Evolutionary conservation across 2,329 filamentous ascomycete genomes (phyloP).

Genomic region (Sclerotiophoma versabilis): DNA sequence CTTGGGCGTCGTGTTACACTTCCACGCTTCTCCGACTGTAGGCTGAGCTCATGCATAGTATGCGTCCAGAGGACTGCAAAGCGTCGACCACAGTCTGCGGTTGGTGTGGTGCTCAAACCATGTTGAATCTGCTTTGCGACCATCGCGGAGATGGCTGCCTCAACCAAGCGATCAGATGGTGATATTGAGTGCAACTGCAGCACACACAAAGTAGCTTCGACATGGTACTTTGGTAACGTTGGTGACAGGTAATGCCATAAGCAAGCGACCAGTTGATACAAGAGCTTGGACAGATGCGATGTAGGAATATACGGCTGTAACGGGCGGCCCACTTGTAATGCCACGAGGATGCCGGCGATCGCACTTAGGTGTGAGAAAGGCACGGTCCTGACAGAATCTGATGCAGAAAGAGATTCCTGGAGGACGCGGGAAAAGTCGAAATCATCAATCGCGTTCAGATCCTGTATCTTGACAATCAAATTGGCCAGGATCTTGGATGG

Average conservation of each 20-base stretch:
- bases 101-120: neutral
- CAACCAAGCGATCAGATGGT: constrained; percentile 73
- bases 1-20: constrained; percentile 37
- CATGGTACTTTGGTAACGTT: constrained; percentile 88
- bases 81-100: constrained; percentile 66
- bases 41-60: constrained; percentile 55
- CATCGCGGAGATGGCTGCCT: constrained; percentile 78
- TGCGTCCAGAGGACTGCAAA: constrained; percentile 87
- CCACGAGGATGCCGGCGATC: constrained; percentile 41
- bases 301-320: constrained; percentile 37
- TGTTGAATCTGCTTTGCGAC: constrained; percentile 47
- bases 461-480: constrained; percentile 41
- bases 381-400: constrained; percentile 6
- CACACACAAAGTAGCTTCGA: constrained; percentile 85
- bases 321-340: constrained; percentile 39
- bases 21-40: constrained; percentile 46
- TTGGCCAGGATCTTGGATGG: constrained; percentile 44
- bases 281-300: constrained; percentile 66
- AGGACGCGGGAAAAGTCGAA: constrained; percentile 35
- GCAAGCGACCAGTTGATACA: constrained; percentile 71
- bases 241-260: constrained; percentile 84
- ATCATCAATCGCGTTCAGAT: constrained; percentile 35
- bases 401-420: constrained; percentile 27
- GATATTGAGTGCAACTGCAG: constrained; percentile 85
- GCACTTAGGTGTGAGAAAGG: constrained; percentile 43